These are phyloP conservation scores for Diplocarpon rosae DNA, from an alignment of 2,329 filamentous ascomycete species.

Conservation along the genomic window DNA sequence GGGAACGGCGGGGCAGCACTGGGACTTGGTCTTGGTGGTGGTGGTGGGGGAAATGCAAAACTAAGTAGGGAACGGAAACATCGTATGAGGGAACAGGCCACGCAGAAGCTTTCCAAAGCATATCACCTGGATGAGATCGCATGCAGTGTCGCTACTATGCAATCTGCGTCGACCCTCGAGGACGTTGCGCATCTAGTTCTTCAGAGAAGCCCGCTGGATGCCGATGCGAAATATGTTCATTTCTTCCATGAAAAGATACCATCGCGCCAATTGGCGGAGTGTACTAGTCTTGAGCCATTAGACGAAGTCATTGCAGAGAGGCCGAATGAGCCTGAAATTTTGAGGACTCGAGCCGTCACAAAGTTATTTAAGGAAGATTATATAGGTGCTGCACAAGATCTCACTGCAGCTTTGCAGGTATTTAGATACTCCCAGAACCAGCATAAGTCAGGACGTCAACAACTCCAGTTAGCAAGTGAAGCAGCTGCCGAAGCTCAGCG, in stretches of 20 bases:
- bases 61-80: conserved; percentile 67
- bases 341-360: conserved; percentile 64
- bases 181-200: conserved; percentile 65
- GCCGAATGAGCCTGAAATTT: conserved; percentile 52
- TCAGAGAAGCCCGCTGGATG: conserved; percentile 54
- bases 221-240: conserved; percentile 77
- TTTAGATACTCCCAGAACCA: conserved; percentile 26
- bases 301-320: conserved; percentile 55
- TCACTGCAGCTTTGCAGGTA: conserved; percentile 54
- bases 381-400: conserved; percentile 56
- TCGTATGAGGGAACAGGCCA: conserved; percentile 71
- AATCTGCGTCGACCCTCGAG: conserved; percentile 65
- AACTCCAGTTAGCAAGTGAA: conserved; percentile 39
- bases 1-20: conserved; percentile 39
- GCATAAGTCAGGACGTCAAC: conserved; percentile 29
- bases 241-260: conserved; percentile 90
- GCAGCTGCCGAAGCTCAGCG: conserved; percentile 25
- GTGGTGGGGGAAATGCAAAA: conserved; percentile 48
- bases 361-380: conserved; percentile 67
- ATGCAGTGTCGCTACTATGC: conserved; percentile 74
- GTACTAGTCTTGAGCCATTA: conserved; percentile 55
- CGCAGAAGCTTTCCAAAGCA: conserved; percentile 63
- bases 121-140: conserved; percentile 77
- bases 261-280: conserved; percentile 59
- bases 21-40: conserved; percentile 44